A percentile compares a stretch with the other conserved stretches of the same genome.
Conservation (phyloP, 2,329 filamentous ascomycete genomes). For the Emmonsia crescens region DNA sequence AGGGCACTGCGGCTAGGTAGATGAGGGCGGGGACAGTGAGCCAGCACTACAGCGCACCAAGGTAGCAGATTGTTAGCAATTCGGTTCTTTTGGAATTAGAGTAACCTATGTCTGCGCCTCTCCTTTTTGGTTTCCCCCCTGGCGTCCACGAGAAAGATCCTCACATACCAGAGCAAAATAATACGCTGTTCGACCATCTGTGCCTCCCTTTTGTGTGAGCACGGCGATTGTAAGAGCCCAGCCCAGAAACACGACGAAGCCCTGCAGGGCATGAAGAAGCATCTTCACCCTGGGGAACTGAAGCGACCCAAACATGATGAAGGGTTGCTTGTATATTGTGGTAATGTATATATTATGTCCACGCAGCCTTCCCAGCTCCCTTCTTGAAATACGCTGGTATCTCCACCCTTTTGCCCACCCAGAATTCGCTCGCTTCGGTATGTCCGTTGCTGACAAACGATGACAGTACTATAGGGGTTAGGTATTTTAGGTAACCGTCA, state of each 20-base stretch:
- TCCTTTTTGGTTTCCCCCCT: neutral
- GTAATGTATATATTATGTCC: neutral
- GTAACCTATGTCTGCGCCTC: neutral
- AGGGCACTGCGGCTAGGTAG: constrained; percentile 50
- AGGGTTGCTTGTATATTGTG: neutral
- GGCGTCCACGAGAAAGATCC: neutral
- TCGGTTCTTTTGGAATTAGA: neutral
- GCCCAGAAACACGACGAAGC: constrained; percentile 46
- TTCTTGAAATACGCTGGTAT: neutral
- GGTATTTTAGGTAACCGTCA: neutral
- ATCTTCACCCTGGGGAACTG: constrained; percentile 40
- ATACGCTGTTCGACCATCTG: constrained; percentile 45
- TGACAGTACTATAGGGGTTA: neutral
- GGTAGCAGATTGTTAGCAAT: neutral
- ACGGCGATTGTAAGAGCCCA: constrained; percentile 49
- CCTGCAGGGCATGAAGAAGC: constrained; percentile 43
- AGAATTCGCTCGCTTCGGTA: neutral
- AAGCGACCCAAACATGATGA: constrained; percentile 11
- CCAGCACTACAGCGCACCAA: constrained; percentile 41
- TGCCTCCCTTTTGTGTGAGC: constrained; percentile 43
- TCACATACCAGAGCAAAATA: constrained; percentile 47
- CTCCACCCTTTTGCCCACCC: neutral
- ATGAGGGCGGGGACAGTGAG: constrained; percentile 47
- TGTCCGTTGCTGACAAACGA: neutral
- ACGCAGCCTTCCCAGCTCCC: neutral